Evolutionary conservation across 805 yeast species (phyloP).

Genomic region (Tetrapisispora taiwanensis): DNA sequence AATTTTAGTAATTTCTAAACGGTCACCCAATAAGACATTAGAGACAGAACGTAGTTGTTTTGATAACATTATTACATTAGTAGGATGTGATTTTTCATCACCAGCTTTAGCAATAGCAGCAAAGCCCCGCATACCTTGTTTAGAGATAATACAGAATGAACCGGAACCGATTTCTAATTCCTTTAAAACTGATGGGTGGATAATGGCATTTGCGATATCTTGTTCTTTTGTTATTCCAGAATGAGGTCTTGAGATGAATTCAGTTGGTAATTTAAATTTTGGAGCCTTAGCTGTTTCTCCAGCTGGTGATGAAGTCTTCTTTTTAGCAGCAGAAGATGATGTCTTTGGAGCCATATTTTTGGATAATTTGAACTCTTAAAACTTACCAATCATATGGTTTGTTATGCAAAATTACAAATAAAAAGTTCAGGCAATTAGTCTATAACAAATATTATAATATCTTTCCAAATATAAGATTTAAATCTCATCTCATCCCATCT

Average conservation of each 20-base stretch:
- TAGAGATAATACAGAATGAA: slow-evolving; percentile 36
- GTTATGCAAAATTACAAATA: no score
- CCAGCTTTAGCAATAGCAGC: slow-evolving; percentile 35
- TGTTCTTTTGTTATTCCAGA: slow-evolving; percentile 20
- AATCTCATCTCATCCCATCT: neutral
- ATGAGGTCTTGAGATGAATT: slow-evolving; percentile 33
- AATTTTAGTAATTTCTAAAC: slow-evolving; percentile 39
- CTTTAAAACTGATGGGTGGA: slow-evolving; percentile 37
- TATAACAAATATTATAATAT: no score
- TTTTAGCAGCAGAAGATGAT: slow-evolving; percentile 14
- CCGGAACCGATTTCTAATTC: slow-evolving; percentile 39
- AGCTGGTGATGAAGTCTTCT: slow-evolving; percentile 17
- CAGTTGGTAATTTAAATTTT: slow-evolving; percentile 31
- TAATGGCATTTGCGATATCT: slow-evolving; percentile 29
- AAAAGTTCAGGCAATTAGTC: no score
- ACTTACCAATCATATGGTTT: neutral
- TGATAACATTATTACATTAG: slow-evolving; percentile 40
- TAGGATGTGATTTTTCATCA: slow-evolving; percentile 24
- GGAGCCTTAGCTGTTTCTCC: slow-evolving; percentile 13
- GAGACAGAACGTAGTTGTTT: slow-evolving; percentile 35
- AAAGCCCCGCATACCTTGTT: slow-evolving; percentile 39
- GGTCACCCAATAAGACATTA: slow-evolving; percentile 40
- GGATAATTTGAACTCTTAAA: no score
- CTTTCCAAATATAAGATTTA: no score
- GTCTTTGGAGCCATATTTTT: slow-evolving; percentile 15